Percentiles rank a stretch among this genome's conserved stretches.
These are phyloP conservation scores for Fraxinus angustifolia DNA, from an alignment of 305 asterid species.

Conservation along the genomic window DNA sequence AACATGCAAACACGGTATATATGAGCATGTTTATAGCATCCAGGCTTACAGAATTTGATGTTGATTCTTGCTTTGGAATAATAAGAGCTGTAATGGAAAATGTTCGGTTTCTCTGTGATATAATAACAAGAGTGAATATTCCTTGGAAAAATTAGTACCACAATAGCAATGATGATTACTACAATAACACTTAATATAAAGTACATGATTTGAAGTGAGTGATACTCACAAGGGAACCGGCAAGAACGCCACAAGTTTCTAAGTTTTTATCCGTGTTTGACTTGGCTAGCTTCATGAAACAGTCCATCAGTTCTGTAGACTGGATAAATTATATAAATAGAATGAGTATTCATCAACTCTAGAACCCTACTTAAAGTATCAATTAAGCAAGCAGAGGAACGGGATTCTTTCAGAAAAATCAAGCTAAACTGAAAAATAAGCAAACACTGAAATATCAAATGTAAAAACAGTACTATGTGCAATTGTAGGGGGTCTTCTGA, in stretches of 20 bases:
- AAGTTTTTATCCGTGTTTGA: conserved; percentile 77
- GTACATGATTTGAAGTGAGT: conserved; percentile 11
- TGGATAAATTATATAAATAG: conserved; percentile 32
- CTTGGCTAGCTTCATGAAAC: conserved; percentile 88
- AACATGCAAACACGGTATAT: conserved; percentile 8
- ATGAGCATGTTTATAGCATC: conserved; percentile 11
- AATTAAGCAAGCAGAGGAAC: neutral
- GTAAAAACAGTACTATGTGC: conserved; percentile 62
- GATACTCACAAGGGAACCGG: conserved; percentile 82
- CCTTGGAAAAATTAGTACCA: conserved; percentile 10
- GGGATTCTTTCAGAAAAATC: conserved; percentile 1
- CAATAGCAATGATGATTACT: conserved; percentile 20
- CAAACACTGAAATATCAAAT: conserved; percentile 1
- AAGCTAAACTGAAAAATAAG: conserved; percentile 1
- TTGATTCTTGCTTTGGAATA: conserved; percentile 94
- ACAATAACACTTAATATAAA: conserved; percentile 15
- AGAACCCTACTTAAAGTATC: conserved; percentile 14
- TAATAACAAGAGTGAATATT: conserved; percentile 22
- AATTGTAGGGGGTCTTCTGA: conserved; percentile 81
- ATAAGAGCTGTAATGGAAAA: conserved; percentile 85
- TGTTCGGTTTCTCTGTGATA: conserved; percentile 66
- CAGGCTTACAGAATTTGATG: conserved; percentile 79
- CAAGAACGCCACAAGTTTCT: conserved; percentile 95
- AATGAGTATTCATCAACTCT: conserved; percentile 17
- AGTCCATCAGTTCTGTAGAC: conserved; percentile 84